Evolutionary conservation across 176 grass and related monocot species (phyloP), one percentile per base, ranked within the genome.

Genomic region (Rhipidocladum racemiflorum): DNA sequence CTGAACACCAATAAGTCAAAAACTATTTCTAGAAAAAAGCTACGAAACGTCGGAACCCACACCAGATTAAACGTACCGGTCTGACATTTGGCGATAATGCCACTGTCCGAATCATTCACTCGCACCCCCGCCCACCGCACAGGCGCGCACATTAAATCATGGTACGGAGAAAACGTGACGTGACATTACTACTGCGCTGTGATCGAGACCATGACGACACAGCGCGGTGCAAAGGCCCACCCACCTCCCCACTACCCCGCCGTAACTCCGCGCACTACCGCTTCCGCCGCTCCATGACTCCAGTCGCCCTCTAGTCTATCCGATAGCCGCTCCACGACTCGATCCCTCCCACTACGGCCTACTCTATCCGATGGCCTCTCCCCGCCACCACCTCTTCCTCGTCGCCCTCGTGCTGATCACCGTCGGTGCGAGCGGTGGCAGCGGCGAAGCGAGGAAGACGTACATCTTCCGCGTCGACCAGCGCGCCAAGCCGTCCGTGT

Each of bases 381-480:
- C 61, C 35, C 73, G 10, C 75, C 29, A 17, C 30, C 51, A 34
- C 0, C 66, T 90, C 68, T 44, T 75, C 25, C 29, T 88, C 74
- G 64, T 39, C 68, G 44, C 67, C 21, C 36, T 88, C 74, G 64
- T 39, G 10, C 72, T 92, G 56, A 38, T 25, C 21, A 61, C 83
- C 16, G 54, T 24, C 61, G 43, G 28, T 1, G 64, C 9, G 4
- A 21, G 20, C 10, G 53, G 20, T 7, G 53, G 15, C 39, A 32
- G 0, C 51, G 46, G 56, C 7, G 70, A 66, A 29, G 6, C 51
- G 21, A 84, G 46, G 66, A 94, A 90, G 87, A 95, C 89, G 13
- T 93, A 98, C 82, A 98, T 98, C 89, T 76, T 98, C 82, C 92
- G 88, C 20, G 85, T 98, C 21, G 62, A 98, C 79, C 84, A 87